A percentile compares a stretch with the other conserved stretches of the same genome.
Conservation (phyloP, 2,329 filamentous ascomycete species). For the Neoscytalidium dimidiatum region DNA sequence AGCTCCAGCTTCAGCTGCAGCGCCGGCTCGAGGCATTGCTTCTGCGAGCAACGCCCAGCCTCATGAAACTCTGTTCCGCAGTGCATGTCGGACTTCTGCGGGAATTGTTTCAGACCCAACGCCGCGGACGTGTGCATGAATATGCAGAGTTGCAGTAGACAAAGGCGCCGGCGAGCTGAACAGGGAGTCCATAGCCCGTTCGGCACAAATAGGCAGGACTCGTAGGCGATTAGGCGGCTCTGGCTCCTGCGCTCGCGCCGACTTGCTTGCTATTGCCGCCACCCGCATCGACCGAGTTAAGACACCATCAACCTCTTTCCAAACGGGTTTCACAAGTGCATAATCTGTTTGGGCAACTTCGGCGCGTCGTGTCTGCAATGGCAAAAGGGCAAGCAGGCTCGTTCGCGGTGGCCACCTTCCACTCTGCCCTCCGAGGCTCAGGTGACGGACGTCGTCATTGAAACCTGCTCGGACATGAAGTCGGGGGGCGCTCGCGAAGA, state of each 20-base stretch:
- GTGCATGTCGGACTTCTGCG: not conserved
- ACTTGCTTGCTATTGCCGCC: not conserved
- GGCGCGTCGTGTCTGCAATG: not conserved
- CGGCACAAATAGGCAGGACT: not conserved
- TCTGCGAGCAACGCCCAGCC: not conserved
- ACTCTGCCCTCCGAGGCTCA: not conserved
- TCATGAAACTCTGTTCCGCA: constrained; percentile 10
- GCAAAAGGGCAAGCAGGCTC: not conserved
- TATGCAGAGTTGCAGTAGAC: not conserved
- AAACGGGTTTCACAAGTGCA: constrained; percentile 7
- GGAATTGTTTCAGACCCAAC: constrained; percentile 13
- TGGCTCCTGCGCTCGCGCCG: not conserved
- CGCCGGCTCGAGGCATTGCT: not conserved
- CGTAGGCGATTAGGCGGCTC: constrained; percentile 2
- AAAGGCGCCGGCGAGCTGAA: not conserved
- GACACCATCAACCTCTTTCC: constrained; percentile 14
- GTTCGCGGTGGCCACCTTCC: not conserved
- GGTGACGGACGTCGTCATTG: not conserved
- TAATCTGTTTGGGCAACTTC: not conserved
- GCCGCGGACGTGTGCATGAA: not conserved
- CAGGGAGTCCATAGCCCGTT: not conserved
- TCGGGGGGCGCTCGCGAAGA: not conserved
- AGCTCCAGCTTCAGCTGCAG: not conserved
- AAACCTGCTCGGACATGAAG: constrained; percentile 3
- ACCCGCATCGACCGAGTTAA: not conserved